Evolutionary conservation across 768 basidiomycete genomes (phyloP).

Genomic region (Paxillus ammoniavirescens): DNA sequence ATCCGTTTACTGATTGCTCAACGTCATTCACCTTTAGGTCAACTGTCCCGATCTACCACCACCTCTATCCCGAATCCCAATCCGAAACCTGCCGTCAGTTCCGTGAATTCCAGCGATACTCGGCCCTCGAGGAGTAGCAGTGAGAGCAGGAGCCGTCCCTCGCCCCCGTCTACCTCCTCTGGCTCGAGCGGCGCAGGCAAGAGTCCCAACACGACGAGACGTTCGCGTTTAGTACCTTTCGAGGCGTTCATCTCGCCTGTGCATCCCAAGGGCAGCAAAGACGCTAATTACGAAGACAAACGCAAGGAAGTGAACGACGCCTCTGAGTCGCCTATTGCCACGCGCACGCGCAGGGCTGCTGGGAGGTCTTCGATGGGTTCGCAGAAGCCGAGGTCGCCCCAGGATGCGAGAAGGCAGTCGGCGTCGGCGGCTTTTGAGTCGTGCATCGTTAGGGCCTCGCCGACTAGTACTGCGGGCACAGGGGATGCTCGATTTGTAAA

Average conservation of each 20-base stretch:
- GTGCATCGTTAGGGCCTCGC: conserved; percentile 15
- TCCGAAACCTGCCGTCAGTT: background rate
- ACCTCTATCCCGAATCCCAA: background rate
- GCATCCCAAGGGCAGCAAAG: background rate
- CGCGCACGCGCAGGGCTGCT: background rate
- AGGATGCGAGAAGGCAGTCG: conserved; percentile 10
- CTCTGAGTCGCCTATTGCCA: background rate
- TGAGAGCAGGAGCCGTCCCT: background rate
- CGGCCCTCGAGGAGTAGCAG: background rate
- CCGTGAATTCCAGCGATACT: background rate
- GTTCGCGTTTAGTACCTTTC: conserved; percentile 7
- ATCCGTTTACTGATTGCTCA: conserved; percentile 16
- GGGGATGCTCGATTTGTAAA: background rate
- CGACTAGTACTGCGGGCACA: background rate
- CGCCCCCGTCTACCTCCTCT: background rate
- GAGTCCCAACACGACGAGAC: background rate
- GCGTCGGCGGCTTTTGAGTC: conserved; percentile 14
- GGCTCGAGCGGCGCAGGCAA: background rate
- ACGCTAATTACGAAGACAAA: background rate
- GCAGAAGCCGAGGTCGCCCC: background rate
- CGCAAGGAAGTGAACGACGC: background rate
- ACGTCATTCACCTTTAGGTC: conserved; percentile 1
- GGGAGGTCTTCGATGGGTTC: background rate
- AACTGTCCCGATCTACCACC: background rate
- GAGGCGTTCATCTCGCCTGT: conserved; percentile 23